A percentile compares a stretch with the other conserved stretches of the same genome.
Evolutionary conservation across 1,284 basidiomycete genomes (phyloP).

Genomic region (Sutorius eximius): DNA sequence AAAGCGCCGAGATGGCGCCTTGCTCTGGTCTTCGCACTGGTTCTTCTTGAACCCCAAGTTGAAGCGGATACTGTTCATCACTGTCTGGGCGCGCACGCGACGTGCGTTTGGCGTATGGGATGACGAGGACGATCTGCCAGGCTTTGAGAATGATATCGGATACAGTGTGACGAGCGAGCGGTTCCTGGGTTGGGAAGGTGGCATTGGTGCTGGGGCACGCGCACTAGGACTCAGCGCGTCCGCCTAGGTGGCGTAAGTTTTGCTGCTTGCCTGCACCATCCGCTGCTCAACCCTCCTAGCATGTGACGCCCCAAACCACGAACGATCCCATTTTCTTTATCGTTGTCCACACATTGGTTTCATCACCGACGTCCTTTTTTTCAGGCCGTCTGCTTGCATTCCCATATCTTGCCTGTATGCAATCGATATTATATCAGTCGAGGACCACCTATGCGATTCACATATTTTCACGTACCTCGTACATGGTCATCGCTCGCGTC

Average conservation of each 20-base stretch:
- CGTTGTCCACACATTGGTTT: neutral
- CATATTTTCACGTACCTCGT: conserved; percentile 16
- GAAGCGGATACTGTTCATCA: conserved; percentile 92
- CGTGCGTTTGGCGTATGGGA: conserved; percentile 55
- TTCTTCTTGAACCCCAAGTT: conserved; percentile 94
- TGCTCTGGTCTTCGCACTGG: conserved; percentile 97
- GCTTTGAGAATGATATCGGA: conserved; percentile 32
- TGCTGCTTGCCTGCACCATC: conserved; percentile 2
- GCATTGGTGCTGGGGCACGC: conserved; percentile 70
- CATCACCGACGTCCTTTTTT: neutral
- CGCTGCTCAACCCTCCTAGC: conserved; percentile 19
- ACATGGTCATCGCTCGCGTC: conserved; percentile 14
- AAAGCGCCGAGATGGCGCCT: conserved; percentile 60
- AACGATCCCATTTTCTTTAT: neutral
- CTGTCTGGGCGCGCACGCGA: conserved; percentile 87
- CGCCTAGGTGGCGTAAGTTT: conserved; percentile 29
- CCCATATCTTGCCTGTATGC: conserved; percentile 6
- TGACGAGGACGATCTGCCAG: conserved; percentile 44
- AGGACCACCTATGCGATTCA: conserved; percentile 9
- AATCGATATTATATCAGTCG: conserved; percentile 21
- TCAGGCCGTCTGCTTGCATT: neutral
- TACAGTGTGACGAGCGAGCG: conserved; percentile 46
- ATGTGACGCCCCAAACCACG: neutral
- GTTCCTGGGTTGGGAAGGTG: conserved; percentile 77
- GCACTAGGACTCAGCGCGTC: conserved; percentile 58